Conservation (phyloP, 2,329 filamentous ascomycete species). For the Colletotrichum paranaense region DNA sequence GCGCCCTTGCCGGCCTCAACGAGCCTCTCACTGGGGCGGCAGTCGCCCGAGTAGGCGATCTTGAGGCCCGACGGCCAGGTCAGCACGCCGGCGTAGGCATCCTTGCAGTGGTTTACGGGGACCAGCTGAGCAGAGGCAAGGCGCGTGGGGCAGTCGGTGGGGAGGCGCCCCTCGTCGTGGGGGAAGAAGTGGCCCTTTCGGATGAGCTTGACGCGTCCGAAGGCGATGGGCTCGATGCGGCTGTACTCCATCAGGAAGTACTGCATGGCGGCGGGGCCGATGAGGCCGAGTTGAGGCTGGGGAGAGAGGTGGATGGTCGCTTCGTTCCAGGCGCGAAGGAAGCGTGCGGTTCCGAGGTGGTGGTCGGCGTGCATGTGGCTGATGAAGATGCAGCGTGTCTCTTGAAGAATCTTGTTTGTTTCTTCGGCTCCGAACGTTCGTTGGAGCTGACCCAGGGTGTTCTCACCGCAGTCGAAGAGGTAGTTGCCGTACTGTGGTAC, state of each 20-base stretch:
- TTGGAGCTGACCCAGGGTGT: constrained; percentile 87
- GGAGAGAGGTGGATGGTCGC: constrained; percentile 51
- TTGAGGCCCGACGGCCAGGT: constrained; percentile 86
- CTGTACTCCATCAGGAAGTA: constrained; percentile 84
- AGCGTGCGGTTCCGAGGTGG: constrained; percentile 83
- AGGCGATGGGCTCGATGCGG: constrained; percentile 81
- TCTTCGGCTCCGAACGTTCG: constrained; percentile 76
- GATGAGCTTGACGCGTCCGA: constrained; percentile 58
- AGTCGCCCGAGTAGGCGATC: constrained; percentile 94
- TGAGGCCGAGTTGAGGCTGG: constrained; percentile 66
- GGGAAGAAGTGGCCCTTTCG: not conserved
- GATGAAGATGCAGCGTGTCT: constrained; percentile 88
- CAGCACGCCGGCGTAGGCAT: constrained; percentile 80
- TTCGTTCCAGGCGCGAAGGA: constrained; percentile 86
- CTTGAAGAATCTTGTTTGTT: constrained; percentile 76
- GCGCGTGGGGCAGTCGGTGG: constrained; percentile 63
- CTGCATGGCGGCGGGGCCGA: constrained; percentile 78
- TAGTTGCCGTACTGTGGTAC: constrained; percentile 90
- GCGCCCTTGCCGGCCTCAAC: constrained; percentile 76
- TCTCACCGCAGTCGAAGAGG: constrained; percentile 91
- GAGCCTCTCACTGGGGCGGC: constrained; percentile 80
- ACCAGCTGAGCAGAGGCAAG: constrained; percentile 76
- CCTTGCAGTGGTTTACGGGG: constrained; percentile 81
- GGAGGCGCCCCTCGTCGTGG: constrained; percentile 45
- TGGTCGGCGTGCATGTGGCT: constrained; percentile 97